Base-by-base conservation (phyloP, 768 basidiomycete genomes). In the Lentinula raphanica region DNA sequence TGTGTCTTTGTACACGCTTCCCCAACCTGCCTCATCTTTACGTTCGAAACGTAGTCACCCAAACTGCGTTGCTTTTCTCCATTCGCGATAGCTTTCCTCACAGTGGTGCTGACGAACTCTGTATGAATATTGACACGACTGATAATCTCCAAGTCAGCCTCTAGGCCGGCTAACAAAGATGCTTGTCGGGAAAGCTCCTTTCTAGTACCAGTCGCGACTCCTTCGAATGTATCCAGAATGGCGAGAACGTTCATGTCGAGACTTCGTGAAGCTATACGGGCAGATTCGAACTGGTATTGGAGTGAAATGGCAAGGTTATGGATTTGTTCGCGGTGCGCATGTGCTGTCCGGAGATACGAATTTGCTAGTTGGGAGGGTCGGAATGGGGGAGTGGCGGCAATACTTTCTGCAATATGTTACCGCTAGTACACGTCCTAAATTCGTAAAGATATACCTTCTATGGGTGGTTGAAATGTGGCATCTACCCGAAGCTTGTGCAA, bases 1-100 rank as follows among this genome's bases (percentile, higher is more conserved):
- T 92, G 87, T 25, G 86, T 84, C 49, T 79, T 78, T 15, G 74
- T 66, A 72, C 90, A 92, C 3, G 80, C 83, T 15, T 87, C 87
- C 2, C 84, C 88, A 1, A 94, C 91, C 66, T 88, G 81, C 64
- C 76, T 80, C 91, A 94, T 94, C 73, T 86, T 90, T 50, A 76
- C 81, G 62, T 77, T 79, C 15, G 87, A 87, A 25, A 94, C 90
- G 69, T 92, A 94, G 67, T 90, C 90, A 11, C 86, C 89, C 39
- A 94, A 69, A 11, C 86, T 88, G 45, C 91, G 77, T 13, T 80
- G 80, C 56, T 75, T 80, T 57, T 85, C 85, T 3, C 89, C 91
- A 0, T 80, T 76, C 58, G 91, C 88, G 44, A 91, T 88, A 2
- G 87, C 84, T 63, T 78, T 85, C 35, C 87, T 77, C 51, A 85